Evolutionary conservation across 306 rosid genomes (phyloP), one percentile per base, ranked within the genome.

Genomic region (Canavalia gladiata): DNA sequence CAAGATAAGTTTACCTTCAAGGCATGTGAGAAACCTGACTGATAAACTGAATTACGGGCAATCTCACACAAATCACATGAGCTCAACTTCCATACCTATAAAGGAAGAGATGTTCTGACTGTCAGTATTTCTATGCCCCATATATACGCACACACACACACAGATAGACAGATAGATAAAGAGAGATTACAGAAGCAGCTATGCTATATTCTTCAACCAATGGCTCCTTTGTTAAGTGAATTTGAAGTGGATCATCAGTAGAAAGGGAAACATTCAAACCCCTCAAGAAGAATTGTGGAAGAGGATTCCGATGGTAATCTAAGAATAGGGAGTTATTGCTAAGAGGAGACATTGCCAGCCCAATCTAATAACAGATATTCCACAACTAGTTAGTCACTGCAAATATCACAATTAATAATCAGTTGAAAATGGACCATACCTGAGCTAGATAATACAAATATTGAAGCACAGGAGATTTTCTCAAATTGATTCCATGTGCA

Each of bases 211-310:
- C 99, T 87, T 95, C 99, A 63, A 95, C 99, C 92, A 95, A 81
- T 54, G 99, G 99, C 77, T 95, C 99, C 87, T 93, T 95, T 9
- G 99, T 95, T 34, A 95, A 87, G 88, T 95, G 99, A 81, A 95
- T 95, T 90, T 95, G 99, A 56, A 95, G 99, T 74, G 99, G 99
- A 86, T 95, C 99, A 79, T 95, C 99, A 56, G 99, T 95, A 58
- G 99, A 95, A 73, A 95, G 99, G 11, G 99, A 95, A 65, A 95
- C 99, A 83, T 95, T 95, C 74, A 95, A 87, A 77, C 99, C 99
- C 58, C 99, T 85, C 76, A 94, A 86, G 91, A 95, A 95, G 83
- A 95, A 95, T 68, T 85, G 73, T 4, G 99, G 99, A 30, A 93
- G 82, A 42, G 99, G 99, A 79, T 95, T 95, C 75, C 98, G 95